Percentiles rank a stretch among this genome's conserved stretches.
phyloP scores from a whole-genome alignment of 805 yeast species.

The Candida dendrica region DNA sequence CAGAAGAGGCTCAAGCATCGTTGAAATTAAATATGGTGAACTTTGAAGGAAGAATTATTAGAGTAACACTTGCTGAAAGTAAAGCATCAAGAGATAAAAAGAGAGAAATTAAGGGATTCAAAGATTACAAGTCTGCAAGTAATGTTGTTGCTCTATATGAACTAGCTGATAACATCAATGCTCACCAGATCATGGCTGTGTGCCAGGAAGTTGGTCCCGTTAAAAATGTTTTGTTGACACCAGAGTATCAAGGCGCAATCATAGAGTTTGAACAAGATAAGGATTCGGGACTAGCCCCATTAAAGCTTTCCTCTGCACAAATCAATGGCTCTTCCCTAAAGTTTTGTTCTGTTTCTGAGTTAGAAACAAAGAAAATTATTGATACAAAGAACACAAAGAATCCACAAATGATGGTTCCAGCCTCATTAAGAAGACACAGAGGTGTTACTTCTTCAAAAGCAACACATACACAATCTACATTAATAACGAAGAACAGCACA shows the following conservation, averaged over 20 bases:
- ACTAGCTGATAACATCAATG: conserved; percentile 30
- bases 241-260: conserved; percentile 41
- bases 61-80: conserved; percentile 41
- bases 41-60: conserved; percentile 40
- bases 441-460: not conserved
- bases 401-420: not conserved
- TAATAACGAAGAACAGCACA: not conserved
- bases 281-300: conserved; percentile 45
- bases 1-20: conserved; percentile 41
- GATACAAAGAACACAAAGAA: not conserved
- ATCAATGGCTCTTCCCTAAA: conserved; percentile 28
- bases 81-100: conserved; percentile 27
- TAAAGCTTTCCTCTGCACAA: conserved; percentile 32
- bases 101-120: conserved; percentile 17
- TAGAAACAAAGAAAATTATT: conserved; percentile 11
- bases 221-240: conserved; percentile 34
- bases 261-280: conserved; percentile 35
- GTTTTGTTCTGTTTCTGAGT: conserved; percentile 27
- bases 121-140: conserved; percentile 14
- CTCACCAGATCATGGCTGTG: conserved; percentile 25
- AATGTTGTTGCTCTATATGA: conserved; percentile 18
- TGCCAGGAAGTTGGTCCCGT: conserved; percentile 32
- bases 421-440: not conserved
- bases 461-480: not conserved
- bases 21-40: conserved; percentile 32